These are phyloP conservation scores for Fusarium sacchari DNA, from an alignment of 2,329 filamentous ascomycete genomes.

Conservation along the genomic window DNA sequence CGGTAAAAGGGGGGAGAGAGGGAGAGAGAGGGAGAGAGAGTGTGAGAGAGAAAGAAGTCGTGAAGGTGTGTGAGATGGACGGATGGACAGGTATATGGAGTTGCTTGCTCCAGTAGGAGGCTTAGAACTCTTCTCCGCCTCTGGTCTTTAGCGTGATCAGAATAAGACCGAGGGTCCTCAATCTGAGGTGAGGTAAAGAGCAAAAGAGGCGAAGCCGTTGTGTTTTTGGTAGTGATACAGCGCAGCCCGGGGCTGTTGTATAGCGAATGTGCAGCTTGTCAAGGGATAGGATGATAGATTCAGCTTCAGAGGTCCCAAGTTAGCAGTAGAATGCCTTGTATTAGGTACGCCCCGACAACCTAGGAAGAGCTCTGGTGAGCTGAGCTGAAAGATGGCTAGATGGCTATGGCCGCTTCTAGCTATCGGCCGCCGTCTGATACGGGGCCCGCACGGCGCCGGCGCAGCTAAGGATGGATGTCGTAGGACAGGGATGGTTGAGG, in stretches of 20 bases:
- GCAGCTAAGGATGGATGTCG: constrained; percentile 14
- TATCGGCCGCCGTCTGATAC: constrained; percentile 18
- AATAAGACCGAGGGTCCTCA: constrained; percentile 10
- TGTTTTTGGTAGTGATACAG: background rate
- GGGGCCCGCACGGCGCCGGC: constrained; percentile 12
- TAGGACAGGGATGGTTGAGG: constrained; percentile 21
- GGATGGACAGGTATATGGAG: constrained; percentile 9
- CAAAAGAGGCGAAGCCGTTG: constrained; percentile 20
- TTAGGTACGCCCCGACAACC: background rate
- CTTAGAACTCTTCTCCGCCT: constrained; percentile 34
- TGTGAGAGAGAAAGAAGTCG: background rate
- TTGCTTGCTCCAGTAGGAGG: constrained; percentile 17
- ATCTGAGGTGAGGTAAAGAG: constrained; percentile 18
- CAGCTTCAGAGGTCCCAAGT: background rate
- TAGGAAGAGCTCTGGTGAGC: background rate
- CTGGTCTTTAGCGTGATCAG: constrained; percentile 14
- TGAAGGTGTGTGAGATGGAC: constrained; percentile 11
- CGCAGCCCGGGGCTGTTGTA: background rate
- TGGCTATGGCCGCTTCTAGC: constrained; percentile 3
- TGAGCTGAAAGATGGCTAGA: constrained; percentile 18
- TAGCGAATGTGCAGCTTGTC: background rate
- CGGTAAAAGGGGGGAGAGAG: background rate
- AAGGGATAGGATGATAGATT: constrained; percentile 1
- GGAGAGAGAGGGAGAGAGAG: background rate
- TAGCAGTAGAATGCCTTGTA: background rate